Conservation (phyloP, 768 basidiomycete species). For the Zangia roseola region DNA sequence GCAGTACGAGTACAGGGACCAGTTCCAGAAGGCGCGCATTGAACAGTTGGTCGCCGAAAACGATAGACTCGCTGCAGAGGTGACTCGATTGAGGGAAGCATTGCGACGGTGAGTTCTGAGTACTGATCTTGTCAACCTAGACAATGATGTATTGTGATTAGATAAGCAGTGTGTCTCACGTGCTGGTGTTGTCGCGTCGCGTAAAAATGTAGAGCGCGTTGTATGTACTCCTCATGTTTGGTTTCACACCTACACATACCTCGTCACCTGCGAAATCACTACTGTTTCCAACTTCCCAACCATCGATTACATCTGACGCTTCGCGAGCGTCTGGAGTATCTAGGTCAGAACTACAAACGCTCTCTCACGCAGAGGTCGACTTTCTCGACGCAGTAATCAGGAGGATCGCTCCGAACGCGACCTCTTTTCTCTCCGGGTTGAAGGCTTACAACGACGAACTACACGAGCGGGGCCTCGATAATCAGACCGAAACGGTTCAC, state of each 20-base stretch:
- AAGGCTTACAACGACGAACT: constrained; percentile 83
- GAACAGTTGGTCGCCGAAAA: constrained; percentile 19
- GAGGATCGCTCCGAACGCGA: constrained; percentile 64
- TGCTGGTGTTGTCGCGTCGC: constrained; percentile 24
- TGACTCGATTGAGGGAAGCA: constrained; percentile 14
- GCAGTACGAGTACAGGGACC: constrained; percentile 23
- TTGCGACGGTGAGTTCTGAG: constrained; percentile 15
- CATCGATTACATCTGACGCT: constrained; percentile 28
- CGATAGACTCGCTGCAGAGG: constrained; percentile 13
- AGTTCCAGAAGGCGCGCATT: constrained; percentile 22
- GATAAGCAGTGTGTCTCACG: constrained; percentile 25
- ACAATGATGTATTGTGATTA: constrained; percentile 9
- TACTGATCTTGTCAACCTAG: background rate
- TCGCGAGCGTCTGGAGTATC: constrained; percentile 42
- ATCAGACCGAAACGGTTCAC: constrained; percentile 72
- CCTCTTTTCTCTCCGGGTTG: constrained; percentile 78
- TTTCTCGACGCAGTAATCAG: constrained; percentile 74
- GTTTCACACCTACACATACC: constrained; percentile 46
- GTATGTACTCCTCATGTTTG: constrained; percentile 36
- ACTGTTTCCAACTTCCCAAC: constrained; percentile 13
- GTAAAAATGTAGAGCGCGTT: constrained; percentile 20
- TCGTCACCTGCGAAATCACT: constrained; percentile 45
- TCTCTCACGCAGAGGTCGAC: constrained; percentile 58
- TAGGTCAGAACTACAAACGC: constrained; percentile 47
- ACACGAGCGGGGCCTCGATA: constrained; percentile 70